Percentiles rank a stretch among this genome's conserved stretches.
These are phyloP conservation scores for Ajuga chamaepitys DNA, from an alignment of 257 asterid genomes.

Conservation along the genomic window DNA sequence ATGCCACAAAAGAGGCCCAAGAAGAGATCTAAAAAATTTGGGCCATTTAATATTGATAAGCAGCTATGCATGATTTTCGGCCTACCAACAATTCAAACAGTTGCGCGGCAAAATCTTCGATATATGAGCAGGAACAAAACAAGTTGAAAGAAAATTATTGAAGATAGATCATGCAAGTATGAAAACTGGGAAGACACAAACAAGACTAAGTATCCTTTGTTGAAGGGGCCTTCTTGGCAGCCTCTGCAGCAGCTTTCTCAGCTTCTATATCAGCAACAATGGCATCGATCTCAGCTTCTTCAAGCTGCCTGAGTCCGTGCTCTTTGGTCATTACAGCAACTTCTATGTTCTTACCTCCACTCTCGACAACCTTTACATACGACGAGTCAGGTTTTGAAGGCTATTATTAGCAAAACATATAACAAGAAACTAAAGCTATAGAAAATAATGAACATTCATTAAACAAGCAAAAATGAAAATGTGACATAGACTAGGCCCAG, in stretches of 20 bases:
- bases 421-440: no score
- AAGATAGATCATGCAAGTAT: no score
- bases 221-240: constrained; percentile 83
- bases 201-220: constrained; percentile 30
- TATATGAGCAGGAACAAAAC: no score
- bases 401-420: no score
- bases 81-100: background rate
- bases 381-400: no score
- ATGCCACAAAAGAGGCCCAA: background rate
- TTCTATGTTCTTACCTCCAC: constrained; percentile 96
- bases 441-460: no score
- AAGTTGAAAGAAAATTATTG: no score
- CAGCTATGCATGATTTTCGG: background rate
- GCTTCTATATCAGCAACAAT: constrained; percentile 84
- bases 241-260: constrained; percentile 96
- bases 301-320: constrained; percentile 69
- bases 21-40: background rate
- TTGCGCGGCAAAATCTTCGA: no score
- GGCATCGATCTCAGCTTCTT: constrained; percentile 89
- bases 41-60: background rate
- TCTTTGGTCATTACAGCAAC: constrained; percentile 92
- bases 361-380: constrained; percentile 90
- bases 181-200: no score
- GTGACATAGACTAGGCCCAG: background rate
- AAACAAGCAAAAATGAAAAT: background rate